Evolutionary conservation across 768 basidiomycete genomes (phyloP).

Genomic region (Podaxis pistillaris): DNA sequence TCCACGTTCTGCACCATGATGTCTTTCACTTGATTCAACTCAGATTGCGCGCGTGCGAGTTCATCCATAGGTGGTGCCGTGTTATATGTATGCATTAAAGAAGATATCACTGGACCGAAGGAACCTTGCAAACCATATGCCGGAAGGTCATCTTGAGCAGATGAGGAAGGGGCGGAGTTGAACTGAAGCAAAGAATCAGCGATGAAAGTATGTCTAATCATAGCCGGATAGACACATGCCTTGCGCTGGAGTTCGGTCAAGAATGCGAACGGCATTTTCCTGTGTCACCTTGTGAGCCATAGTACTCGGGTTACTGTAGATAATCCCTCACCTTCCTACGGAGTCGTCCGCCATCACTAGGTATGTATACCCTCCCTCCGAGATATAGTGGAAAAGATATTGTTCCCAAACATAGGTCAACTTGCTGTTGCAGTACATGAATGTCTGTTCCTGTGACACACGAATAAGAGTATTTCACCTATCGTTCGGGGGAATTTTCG

Average conservation of each 20-base stretch:
- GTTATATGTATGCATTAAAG: slow-evolving; percentile 85
- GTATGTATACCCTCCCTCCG: slow-evolving; percentile 83
- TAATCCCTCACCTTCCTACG: slow-evolving; percentile 68
- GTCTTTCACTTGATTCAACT: slow-evolving; percentile 88
- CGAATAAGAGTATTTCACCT: slow-evolving; percentile 29
- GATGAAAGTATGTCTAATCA: slow-evolving; percentile 2
- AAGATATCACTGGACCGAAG: slow-evolving; percentile 67
- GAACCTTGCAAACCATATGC: slow-evolving; percentile 68
- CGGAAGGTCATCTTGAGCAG: slow-evolving; percentile 52
- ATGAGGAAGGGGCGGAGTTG: slow-evolving; percentile 59
- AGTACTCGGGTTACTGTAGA: background rate
- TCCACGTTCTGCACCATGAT: slow-evolving; percentile 99
- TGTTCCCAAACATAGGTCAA: slow-evolving; percentile 89
- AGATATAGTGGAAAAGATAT: slow-evolving; percentile 92
- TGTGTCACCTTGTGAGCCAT: slow-evolving; percentile 25
- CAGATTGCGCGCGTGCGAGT: slow-evolving; percentile 83
- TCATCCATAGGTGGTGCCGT: slow-evolving; percentile 87
- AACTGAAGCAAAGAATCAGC: slow-evolving; percentile 40
- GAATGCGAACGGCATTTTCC: slow-evolving; percentile 94
- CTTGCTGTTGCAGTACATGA: slow-evolving; percentile 47
- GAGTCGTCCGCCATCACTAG: slow-evolving; percentile 95
- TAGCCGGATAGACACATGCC: slow-evolving; percentile 33
- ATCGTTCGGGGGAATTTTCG: slow-evolving; percentile 92
- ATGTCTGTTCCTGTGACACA: background rate
- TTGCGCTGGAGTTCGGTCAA: slow-evolving; percentile 82